Conservation (phyloP, 495 filamentous ascomycete genomes). For the Chaetomidium leptoderma region DNA sequence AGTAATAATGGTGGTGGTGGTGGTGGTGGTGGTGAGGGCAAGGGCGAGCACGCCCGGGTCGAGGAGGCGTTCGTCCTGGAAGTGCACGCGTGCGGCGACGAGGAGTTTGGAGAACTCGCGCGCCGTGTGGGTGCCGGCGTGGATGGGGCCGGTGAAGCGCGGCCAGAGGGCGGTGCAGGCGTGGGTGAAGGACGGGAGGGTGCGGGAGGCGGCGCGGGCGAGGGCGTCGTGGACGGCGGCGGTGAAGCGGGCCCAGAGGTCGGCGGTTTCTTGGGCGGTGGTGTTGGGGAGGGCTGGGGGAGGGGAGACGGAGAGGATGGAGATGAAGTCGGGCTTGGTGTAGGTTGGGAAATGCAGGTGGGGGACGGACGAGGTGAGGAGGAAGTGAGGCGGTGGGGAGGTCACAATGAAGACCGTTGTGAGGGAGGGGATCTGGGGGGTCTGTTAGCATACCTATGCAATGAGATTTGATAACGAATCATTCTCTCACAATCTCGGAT, state of each 20-base stretch:
- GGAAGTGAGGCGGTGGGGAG: constrained; percentile 62
- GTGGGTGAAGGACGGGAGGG: constrained; percentile 56
- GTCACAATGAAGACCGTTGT: constrained; percentile 75
- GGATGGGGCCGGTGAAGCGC: constrained; percentile 62
- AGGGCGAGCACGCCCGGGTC: constrained; percentile 62
- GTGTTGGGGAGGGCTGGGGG: constrained; percentile 38
- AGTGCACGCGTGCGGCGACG: constrained; percentile 64
- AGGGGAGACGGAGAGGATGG: constrained; percentile 56
- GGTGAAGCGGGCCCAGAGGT: constrained; percentile 77
- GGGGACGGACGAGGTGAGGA: constrained; percentile 67
- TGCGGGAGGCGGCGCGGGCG: constrained; percentile 59
- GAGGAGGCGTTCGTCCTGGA: constrained; percentile 71
- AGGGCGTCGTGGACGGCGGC: constrained; percentile 70
- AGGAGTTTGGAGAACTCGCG: constrained; percentile 81
- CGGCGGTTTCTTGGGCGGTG: constrained; percentile 42
- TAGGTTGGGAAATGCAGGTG: constrained; percentile 85
- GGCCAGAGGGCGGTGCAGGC: constrained; percentile 63
- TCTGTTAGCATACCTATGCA: constrained; percentile 24
- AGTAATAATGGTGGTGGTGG: constrained; percentile 18
- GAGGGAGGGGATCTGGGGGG: constrained; percentile 69
- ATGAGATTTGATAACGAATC: neutral
- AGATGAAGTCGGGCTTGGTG: constrained; percentile 68
- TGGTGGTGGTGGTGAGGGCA: constrained; percentile 17
- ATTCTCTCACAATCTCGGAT: constrained; percentile 32
- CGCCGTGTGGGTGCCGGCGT: constrained; percentile 58